Conservation (phyloP, 306 rosid species). For the Sindora glabra region DNA sequence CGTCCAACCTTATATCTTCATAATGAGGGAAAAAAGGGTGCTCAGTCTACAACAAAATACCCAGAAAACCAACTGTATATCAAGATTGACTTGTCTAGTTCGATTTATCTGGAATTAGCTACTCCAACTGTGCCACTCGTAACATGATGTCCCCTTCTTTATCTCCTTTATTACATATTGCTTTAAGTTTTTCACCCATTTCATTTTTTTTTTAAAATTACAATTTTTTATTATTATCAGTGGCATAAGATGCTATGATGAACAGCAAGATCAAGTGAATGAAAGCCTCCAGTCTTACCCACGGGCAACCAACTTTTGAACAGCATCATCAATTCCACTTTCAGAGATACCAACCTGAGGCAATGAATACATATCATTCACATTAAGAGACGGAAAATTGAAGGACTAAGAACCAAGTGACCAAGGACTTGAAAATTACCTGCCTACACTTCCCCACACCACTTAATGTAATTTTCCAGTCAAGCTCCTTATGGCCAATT, state of each 20-base stretch:
- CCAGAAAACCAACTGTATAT: neutral
- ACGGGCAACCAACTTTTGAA: conserved; percentile 83
- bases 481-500: conserved; percentile 95
- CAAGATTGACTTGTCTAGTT: neutral
- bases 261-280: neutral
- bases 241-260: neutral
- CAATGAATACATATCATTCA: conserved; percentile 8
- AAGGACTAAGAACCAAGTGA: neutral
- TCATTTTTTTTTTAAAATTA: too few species aligned
- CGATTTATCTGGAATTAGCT: neutral
- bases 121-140: neutral
- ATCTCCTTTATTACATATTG: neutral
- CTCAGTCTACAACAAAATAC: conserved; percentile 1
- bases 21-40: conserved; percentile 15
- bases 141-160: neutral
- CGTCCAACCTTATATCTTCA: conserved; percentile 92
- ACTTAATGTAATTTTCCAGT: conserved; percentile 92
- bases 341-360: conserved; percentile 93
- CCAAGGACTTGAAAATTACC: conserved; percentile 38
- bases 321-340: conserved; percentile 95
- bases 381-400: conserved; percentile 2
- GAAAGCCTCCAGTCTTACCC: conserved; percentile 58
- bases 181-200: too few species aligned
- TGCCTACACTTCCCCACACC: conserved; percentile 98
- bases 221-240: neutral